Evolutionary conservation across 805 yeast genomes (phyloP), one percentile per base, ranked within the genome.

Genomic region (Pichia ethanolica): DNA sequence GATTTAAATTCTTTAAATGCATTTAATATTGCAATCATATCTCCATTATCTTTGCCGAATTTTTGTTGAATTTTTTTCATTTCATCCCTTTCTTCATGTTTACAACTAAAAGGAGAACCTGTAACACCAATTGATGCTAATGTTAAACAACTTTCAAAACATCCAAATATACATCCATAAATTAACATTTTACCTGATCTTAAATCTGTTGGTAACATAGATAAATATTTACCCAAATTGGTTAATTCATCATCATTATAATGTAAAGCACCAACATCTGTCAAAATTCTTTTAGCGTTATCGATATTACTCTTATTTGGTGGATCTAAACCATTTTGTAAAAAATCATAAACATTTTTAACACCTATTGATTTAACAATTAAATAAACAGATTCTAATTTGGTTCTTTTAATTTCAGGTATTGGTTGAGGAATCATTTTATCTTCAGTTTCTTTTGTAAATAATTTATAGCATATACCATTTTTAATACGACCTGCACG

Each of bases 401-500:
- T 81, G 0, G 93, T 82, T 51, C 98, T 72, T 54, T 81, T 80
- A 47, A 91, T 91, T 62, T 91, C 99, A 0, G 99, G 97, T 14
- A 85, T 73, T 0, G 97, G 96, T 56, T 83, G 83, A 1, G 75
- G 71, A 13, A 75, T 68, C 91, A 89, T 85, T 26, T 65, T 62
- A 1, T 64, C 63, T 58, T 79, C 79, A 0, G 87, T 76, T 3
- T 77, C 77, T 47, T 70, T 68, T 1, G 97, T 83, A 65, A 78
- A 91, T 43, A 91, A 61, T 61, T 86, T 89, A 66, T 81, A 91
- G 54, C 97, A 89, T 12, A 72, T 70, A 50, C 99, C 99, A 28
- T 73, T 73, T 35, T 82, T 78, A 11, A 91, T 89, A 77, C 99
- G 90, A 54, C 99, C 99, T n/a, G 97, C 91, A 71, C 99, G 86